These are phyloP conservation scores for Cydonia oblonga DNA, from an alignment of 331 rosid genomes.

Conservation along the genomic window DNA sequence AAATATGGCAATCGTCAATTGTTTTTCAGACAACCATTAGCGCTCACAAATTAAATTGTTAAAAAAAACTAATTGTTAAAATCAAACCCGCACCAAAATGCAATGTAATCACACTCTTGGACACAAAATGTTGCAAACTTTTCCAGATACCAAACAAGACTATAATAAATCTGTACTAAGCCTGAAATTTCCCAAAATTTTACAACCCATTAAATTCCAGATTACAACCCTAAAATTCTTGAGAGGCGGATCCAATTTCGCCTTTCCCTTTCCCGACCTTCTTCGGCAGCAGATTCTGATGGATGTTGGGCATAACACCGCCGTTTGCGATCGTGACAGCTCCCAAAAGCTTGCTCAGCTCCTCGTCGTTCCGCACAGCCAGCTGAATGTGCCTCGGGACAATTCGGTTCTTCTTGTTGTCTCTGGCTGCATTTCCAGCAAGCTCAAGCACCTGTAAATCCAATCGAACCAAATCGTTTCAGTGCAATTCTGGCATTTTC, in stretches of 20 bases:
- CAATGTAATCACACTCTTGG: too few relatives aligned
- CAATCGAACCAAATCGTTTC: not conserved
- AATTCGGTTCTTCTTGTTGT: constrained; percentile 48
- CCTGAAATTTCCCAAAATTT: not conserved
- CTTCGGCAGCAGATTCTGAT: constrained; percentile 45
- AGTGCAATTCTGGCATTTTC: not conserved
- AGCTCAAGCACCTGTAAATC: constrained; percentile 36
- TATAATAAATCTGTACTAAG: not conserved
- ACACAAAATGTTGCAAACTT: too few relatives aligned
- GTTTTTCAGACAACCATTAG: too few relatives aligned
- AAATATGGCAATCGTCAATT: too few relatives aligned
- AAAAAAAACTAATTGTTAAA: too few relatives aligned
- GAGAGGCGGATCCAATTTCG: constrained; percentile 43
- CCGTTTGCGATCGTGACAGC: constrained; percentile 49
- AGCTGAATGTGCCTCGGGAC: constrained; percentile 53
- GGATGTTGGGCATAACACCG: constrained; percentile 52
- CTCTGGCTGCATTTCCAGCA: constrained; percentile 45
- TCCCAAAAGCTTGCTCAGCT: constrained; percentile 54
- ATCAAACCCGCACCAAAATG: too few relatives aligned
- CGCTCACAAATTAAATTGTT: too few relatives aligned
- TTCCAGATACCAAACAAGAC: not conserved
- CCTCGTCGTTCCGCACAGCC: constrained; percentile 56
- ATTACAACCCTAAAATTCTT: constrained; percentile 32
- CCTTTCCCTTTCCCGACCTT: constrained; percentile 39
- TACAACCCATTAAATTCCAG: not conserved